Base-by-base conservation (phyloP, 1,139 yeast species). In the Meyerozyma carpophila region DNA sequence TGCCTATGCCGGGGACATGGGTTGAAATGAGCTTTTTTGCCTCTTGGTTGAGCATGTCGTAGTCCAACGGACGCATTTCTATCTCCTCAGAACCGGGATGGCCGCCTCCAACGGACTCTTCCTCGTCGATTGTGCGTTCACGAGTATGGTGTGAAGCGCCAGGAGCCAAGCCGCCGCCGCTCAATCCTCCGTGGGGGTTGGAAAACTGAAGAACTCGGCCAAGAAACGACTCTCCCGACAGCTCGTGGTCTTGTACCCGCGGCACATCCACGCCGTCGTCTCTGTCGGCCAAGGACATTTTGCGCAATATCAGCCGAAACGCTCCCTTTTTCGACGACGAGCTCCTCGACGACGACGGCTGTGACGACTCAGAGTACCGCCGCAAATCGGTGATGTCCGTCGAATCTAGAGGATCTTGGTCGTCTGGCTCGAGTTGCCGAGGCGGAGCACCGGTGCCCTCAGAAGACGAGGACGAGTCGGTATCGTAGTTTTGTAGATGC, bases 111-210 rank as follows among this genome's bases (percentile, higher is more conserved):
- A 57, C 52, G 26, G 48, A 51, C 37, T 54, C 53, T 39, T 62
- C 66, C 42, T 59, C 65, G 37, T 62, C 66, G 4, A 56, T 48
- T 0, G 49, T 46, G 14, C 49, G 52, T 20, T 59, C 68, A 18
- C 56, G 45, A 4, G 59, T 51, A 6, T 40, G 37, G 18, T 53
- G 51, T 1, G 66, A 47, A 2, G 73, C 77, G 0, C 77, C 77
- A 0, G 77, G 77, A 0, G 60, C 65, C 48, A 72, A 50, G 0
- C 77, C 78, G 10, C 77, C 77, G 3, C 75, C 75, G 39, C 71
- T 54, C 26, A 68, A 45, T 1, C 70, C 62, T 4, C 57, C 57
- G 11, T 51, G 51, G 18, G 58, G 58, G 31, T 55, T 57, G 8
- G 61, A 56, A 42, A 61, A 53, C 29, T 52, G 54, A 40, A 70